Base-by-base conservation (phyloP, 331 rosid species). In the Saraca asoca region DNA sequence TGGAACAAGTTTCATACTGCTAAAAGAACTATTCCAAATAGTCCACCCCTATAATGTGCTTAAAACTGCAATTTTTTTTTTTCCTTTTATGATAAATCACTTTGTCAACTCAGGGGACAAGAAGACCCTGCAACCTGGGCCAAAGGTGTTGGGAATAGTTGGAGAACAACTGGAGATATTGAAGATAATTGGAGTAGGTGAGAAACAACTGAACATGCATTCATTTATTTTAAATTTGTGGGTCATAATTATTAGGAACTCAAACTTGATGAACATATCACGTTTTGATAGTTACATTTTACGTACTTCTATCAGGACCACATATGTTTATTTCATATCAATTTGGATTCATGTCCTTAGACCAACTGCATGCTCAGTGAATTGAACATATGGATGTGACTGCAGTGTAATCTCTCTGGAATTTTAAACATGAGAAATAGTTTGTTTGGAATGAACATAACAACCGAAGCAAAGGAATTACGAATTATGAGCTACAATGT, bases 151-250 rank as follows among this genome's bases (percentile, higher is more conserved):
- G 96, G 90, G 62, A 87, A 90, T 57, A 90, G 95, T 51, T 90
- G 96, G 96, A 85, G 95, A 77, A 90, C 96, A 56, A 87, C 95
- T 0, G 81, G 79, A 18, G 96, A 90, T 75, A 90, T 90, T 64
- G 43, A 64, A 48, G 91, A 90, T 80, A 81, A 61, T 0, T 90
- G 96, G 96, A 46, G 78, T 0, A 90, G 91, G 91, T 86, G 18
- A 53, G 34, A 45, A 67, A 54, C 45, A 58, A 72, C 6, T 2
- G 43, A 39, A 39, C 43, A 24, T 24, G 31, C 3, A 1, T 24
- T 24, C 31, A 1, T 24, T 24, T 3, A 24, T 24, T 24, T 24
- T 24, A 1, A 24, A 24, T 24, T 1, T 1, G 31, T 24, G 1
- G 31, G 3, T 3, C 31, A 1, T 24, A 24, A 24, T 24, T 24